Percentiles rank a stretch among this genome's conserved stretches.
phyloP scores from a whole-genome alignment of 176 grass and related monocot species.

The Melocanna baccifera region DNA sequence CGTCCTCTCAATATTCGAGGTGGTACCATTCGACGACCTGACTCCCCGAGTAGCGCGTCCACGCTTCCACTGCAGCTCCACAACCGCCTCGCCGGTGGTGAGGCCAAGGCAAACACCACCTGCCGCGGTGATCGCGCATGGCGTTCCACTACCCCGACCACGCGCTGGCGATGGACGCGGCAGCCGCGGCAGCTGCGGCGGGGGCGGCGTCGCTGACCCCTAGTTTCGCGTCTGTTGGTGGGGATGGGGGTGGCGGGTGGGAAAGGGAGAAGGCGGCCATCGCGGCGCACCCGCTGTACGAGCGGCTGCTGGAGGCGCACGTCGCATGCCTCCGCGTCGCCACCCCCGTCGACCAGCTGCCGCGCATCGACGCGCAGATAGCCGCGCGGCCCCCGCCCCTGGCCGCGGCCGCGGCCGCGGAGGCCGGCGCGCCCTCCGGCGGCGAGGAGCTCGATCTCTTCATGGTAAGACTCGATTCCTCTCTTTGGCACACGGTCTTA shows the following conservation, averaged over 20 bases:
- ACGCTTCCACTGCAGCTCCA: not conserved
- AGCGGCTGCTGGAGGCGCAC: constrained; percentile 85
- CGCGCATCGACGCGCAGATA: constrained; percentile 89
- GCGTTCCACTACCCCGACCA: constrained; percentile 54
- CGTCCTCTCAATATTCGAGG: not conserved
- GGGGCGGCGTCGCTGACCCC: constrained; percentile 10
- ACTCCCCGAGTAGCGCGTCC: not conserved
- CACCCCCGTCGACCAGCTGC: constrained; percentile 94
- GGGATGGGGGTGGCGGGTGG: constrained; percentile 18
- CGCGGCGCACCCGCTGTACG: constrained; percentile 87
- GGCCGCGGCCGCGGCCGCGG: constrained; percentile 38
- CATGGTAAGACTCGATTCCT: constrained; percentile 52
- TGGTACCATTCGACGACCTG: not conserved
- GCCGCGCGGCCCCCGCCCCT: constrained; percentile 58
- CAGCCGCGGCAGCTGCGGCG: not conserved
- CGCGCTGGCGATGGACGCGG: constrained; percentile 45
- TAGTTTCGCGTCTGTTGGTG: not conserved
- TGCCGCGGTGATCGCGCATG: constrained; percentile 6
- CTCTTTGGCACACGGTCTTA: not conserved
- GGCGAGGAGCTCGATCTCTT: constrained; percentile 96
- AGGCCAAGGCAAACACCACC: not conserved
- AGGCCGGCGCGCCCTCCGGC: constrained; percentile 26
- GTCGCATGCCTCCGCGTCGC: constrained; percentile 90
- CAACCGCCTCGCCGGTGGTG: not conserved
- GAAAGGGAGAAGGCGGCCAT: constrained; percentile 79